Base-by-base conservation (phyloP, 2,329 filamentous ascomycete species). In the Ophiocordyceps australis region DNA sequence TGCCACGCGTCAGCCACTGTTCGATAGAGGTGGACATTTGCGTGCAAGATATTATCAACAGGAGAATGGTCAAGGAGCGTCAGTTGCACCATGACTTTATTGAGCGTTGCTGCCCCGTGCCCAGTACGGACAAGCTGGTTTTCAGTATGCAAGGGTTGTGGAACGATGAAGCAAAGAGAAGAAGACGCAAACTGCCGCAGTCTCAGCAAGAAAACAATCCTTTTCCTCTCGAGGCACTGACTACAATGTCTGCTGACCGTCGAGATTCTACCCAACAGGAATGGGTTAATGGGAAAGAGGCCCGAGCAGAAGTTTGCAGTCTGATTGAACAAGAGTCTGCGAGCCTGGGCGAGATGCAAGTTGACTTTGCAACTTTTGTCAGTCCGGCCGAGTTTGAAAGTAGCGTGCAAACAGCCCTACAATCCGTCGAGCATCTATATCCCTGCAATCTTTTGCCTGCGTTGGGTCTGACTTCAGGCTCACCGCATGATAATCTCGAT, bases 211-310 rank as follows among this genome's bases (percentile, higher is more conserved):
- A 61, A 5, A 80, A 70, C 38, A 86, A 67, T 32, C 79, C 82
- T 0, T 93, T 93, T 35, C 72, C 78, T 3, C 59, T 72, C 0
- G 85, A 93, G 36, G 82, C 72, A 5, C 53, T 95, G 30, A 65
- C 91, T 4, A 81, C 82, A 3, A 91, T 95, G 74, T 92, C 83
- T 20, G 82, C 82, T 5, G 78, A 89, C 46, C 59, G 72, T 17
- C 66, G 83, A 27, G 64, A 79, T 31, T 68, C 70, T 3, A 65
- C 74, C 20, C 60, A 69, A n/a, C 69, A 72, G n/a, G 74, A 72
- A 0, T 98, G 89, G 86, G 76, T 94, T 28, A 85, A 94, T 37
- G 86, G 95, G 45, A 73, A 81, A 24, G 85, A 93, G 41, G 86
- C 76, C 41, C 59, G 69, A 17, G 56, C 72, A 22, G 62, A 77